These are phyloP conservation scores for Erythrobasidium yunnanense DNA, from an alignment of 768 basidiomycete species.

Conservation along the genomic window DNA sequence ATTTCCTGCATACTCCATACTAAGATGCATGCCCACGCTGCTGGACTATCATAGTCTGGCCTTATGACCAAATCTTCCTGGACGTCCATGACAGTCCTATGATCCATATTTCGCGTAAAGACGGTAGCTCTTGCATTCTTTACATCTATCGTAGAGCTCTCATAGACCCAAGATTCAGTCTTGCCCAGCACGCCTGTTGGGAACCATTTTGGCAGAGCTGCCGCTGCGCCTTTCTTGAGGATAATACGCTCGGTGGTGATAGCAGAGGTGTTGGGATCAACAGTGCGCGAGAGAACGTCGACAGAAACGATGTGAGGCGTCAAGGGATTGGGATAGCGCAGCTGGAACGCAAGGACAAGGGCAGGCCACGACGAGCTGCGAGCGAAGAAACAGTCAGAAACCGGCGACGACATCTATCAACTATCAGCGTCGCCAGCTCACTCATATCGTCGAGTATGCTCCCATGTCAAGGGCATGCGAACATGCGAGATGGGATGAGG, in stretches of 20 bases:
- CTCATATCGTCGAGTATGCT: conserved; percentile 19
- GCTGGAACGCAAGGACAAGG: conserved; percentile 81
- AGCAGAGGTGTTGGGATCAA: conserved; percentile 58
- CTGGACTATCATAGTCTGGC: background rate
- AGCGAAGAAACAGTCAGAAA: background rate
- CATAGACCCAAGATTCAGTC: conserved; percentile 85
- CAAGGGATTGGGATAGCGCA: conserved; percentile 91
- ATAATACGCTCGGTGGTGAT: conserved; percentile 83
- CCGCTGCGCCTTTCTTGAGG: conserved; percentile 58
- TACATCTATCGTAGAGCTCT: conserved; percentile 87
- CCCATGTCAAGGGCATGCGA: conserved; percentile 21
- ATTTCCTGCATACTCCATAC: too few species aligned
- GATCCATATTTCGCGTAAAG: conserved; percentile 77
- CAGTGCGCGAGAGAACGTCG: conserved; percentile 77
- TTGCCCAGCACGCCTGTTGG: conserved; percentile 69
- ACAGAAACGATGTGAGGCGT: conserved; percentile 85
- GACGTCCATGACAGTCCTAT: conserved; percentile 85
- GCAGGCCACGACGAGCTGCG: conserved; percentile 84
- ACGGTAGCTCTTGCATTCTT: conserved; percentile 66
- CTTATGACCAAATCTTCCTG: conserved; percentile 49
- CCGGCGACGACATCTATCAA: background rate
- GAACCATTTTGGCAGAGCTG: conserved; percentile 51
- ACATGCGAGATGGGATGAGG: background rate
- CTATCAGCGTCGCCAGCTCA: background rate
- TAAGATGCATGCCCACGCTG: background rate